Evolutionary conservation across 2,329 filamentous ascomycete species (phyloP), one percentile per base, ranked within the genome.

Genomic region (Aspergillus pseudonomiae): DNA sequence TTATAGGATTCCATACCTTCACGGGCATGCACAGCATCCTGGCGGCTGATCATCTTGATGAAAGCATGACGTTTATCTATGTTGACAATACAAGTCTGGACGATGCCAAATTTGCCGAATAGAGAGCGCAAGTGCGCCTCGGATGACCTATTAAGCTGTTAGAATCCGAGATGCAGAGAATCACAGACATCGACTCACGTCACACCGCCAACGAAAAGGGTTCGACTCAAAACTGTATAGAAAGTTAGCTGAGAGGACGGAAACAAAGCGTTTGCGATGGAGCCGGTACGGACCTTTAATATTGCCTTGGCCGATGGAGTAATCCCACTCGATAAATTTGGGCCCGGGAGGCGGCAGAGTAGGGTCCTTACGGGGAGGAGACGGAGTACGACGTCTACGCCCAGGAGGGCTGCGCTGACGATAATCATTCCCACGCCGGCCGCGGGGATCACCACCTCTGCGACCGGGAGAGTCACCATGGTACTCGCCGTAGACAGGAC

Each of bases 1-100:
- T 91, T 88, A 65, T 88, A 87, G 59, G 88, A 89, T 77, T 97
- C 94, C 89, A 98, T 97, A 58, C 89, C 92, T 43, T 91, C 87
- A 76, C 96, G 96, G 57, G 95, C 95, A 66, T 78, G 83, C 63
- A 96, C 86, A 16, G 95, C 94, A 78, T 97, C 93, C 66, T 88
- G 85, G 43, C 96, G 92, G 67, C 88, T 95, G 69, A 95, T 87
- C 95, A 99, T 99, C 81, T 99, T 99, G 73, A 99, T 94, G 77
- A 99, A 99, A 6, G 95, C 95, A 78, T 99, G 95, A 21, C 95
- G 91, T 81, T 98, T 99, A 74, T 99, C 95, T 73, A 93, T 91
- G 81, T 99, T 98, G 69, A 97, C 94, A 68, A 99, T 99, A 79
- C 94, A 98, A 1, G 94, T 97, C 79, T 99, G 95, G 4, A 99